Base-by-base conservation (phyloP, 148 eudicot species). In the Heliamphora exappendiculata region DNA sequence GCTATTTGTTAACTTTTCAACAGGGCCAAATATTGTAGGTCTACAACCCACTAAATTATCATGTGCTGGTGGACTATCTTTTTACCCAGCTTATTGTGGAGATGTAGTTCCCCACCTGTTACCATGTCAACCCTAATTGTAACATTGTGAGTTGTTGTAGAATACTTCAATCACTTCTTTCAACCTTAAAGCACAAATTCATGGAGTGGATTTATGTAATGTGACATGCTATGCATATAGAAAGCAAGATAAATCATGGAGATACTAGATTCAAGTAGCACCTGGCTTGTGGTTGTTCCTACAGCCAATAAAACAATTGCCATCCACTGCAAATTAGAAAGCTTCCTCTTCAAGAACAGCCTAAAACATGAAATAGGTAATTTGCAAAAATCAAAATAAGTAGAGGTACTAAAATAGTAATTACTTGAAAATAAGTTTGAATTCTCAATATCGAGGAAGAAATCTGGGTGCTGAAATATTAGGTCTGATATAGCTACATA, bases 241-340 rank as follows among this genome's bases (percentile, higher is more conserved):
- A 26, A 66, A 66, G 49, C 49, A 73, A 73, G 49, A 41, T 57
- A 37, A 36, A 72, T 29, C 37, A 66, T 39, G 49, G 31, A 66
- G 31, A 19, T 24, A 53, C 5, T 16, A 39, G 7, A 17, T 33
- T 29, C 74, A 31, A 51, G 63, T 53, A 76, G 75, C 77, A 95
- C 99, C 99, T 95, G 99, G 82, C 99, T 95, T 65, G 97, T 95
- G 45, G 99, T 95, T 67, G 99, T 95, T 69, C 99, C 99, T 72
- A 95, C 78, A 77, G 99, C 97, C 88, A 95, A 80, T 67, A 95
- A 82, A 67, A 93, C 67, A 73, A 95, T 83, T 37, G 94, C 99
- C 94, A 93, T 87, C 99, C 99, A 95, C 84, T 93, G 99, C 90
- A 95, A 82, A 82, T 88, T 91, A 70, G 99, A 87, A 28, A 95